Conservation (phyloP, 2,329 filamentous ascomycete species). For the Epichloe festucae region DNA sequence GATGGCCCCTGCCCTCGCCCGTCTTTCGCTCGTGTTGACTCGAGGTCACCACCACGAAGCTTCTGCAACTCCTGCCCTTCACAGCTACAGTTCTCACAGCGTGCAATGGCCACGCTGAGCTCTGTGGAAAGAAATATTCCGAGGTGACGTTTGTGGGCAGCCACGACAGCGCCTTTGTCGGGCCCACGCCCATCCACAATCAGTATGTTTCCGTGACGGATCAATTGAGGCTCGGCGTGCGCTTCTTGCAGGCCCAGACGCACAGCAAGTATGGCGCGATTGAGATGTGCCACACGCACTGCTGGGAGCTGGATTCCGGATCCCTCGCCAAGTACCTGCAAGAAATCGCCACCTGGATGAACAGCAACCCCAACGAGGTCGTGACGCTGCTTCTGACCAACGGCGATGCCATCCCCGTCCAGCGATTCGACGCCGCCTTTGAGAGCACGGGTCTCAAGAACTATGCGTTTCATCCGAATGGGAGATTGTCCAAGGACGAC, state of each 20-base stretch:
- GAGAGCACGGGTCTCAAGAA: constrained; percentile 39
- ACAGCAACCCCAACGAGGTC: constrained; percentile 44
- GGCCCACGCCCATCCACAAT: constrained; percentile 39
- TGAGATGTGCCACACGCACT: constrained; percentile 53
- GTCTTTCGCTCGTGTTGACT: not conserved
- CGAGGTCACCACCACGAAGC: constrained; percentile 6
- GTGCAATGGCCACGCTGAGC: constrained; percentile 46
- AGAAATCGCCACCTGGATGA: constrained; percentile 47
- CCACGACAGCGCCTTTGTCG: constrained; percentile 54
- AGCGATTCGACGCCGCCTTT: constrained; percentile 42
- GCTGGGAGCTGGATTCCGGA: constrained; percentile 45
- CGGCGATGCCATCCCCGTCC: constrained; percentile 41
- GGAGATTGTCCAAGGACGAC: constrained; percentile 28
- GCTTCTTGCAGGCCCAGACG: constrained; percentile 52
- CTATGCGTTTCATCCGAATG: constrained; percentile 41
- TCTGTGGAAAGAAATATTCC: constrained; percentile 45
- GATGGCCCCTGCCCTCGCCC: constrained; percentile 1
- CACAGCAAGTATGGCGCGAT: constrained; percentile 39
- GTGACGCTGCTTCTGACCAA: constrained; percentile 53
- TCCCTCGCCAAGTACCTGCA: constrained; percentile 40
- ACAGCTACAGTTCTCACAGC: constrained; percentile 12
- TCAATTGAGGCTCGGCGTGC: constrained; percentile 49
- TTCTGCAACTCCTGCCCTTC: constrained; percentile 9
- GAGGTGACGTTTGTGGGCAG: constrained; percentile 49
- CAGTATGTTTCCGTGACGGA: constrained; percentile 45